Evolutionary conservation across 345 rosid genomes (phyloP).

Genomic region (Lagerstroemia speciosa): DNA sequence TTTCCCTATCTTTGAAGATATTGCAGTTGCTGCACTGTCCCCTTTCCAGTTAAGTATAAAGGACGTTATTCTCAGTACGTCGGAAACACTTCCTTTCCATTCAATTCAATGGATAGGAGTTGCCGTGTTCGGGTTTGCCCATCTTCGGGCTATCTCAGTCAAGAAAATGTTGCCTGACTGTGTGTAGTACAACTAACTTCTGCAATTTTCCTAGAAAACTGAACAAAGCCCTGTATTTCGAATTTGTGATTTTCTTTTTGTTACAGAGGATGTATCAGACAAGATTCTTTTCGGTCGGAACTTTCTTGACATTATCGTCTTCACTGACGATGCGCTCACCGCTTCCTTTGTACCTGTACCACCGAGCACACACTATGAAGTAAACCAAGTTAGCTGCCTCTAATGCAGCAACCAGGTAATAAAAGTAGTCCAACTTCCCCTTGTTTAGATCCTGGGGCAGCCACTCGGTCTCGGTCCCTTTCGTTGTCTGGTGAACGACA

Average conservation of each 20-base stretch:
- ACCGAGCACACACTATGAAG: conserved; percentile 27
- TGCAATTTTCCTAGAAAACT: neutral
- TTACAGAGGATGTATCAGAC: neutral
- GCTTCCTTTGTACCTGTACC: conserved; percentile 30
- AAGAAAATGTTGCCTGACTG: too few relatives aligned
- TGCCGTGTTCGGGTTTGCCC: too few relatives aligned
- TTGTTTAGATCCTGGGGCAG: conserved; percentile 37
- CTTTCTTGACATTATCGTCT: conserved; percentile 5
- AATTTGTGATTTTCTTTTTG: neutral
- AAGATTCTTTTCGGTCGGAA: conserved; percentile 7
- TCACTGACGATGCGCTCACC: neutral
- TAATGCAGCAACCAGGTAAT: conserved; percentile 30
- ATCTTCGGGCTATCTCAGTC: too few relatives aligned
- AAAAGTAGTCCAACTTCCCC: conserved; percentile 33
- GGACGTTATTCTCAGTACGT: too few relatives aligned
- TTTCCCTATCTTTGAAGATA: conserved; percentile 2
- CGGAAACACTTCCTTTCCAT: too few relatives aligned
- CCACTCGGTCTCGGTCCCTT: conserved; percentile 18
- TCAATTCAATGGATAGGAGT: too few relatives aligned
- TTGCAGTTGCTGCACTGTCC: neutral
- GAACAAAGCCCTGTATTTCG: neutral
- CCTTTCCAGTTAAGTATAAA: too few relatives aligned
- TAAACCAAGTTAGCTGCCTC: conserved; percentile 19
- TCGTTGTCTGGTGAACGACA: conserved; percentile 20
- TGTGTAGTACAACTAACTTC: too few relatives aligned